A percentile compares a stretch with the other conserved stretches of the same genome.
Evolutionary conservation across 768 basidiomycete species (phyloP).

Genomic region (Solioccasus polychromus): DNA sequence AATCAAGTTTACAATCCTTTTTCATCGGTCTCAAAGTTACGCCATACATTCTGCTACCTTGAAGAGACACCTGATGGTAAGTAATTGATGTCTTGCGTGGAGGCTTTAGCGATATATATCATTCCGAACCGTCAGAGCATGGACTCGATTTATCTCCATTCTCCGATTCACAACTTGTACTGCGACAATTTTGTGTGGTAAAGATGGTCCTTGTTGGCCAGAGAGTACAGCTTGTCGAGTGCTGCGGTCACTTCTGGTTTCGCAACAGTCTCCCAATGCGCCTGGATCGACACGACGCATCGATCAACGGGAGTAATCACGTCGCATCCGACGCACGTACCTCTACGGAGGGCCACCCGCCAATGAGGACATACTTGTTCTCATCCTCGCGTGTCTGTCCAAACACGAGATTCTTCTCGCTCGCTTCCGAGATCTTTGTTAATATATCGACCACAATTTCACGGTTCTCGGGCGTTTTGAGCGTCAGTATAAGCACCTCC

Average conservation of each 20-base stretch:
- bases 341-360: slow-evolving; percentile 25
- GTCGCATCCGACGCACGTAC: slow-evolving; percentile 8
- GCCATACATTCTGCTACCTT: too few species aligned
- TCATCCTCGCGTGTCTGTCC: slow-evolving; percentile 20
- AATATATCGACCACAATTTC: slow-evolving; percentile 9
- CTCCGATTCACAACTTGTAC: slow-evolving; percentile 1
- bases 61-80: too few species aligned
- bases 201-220: slow-evolving; percentile 14
- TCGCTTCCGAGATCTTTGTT: slow-evolving; percentile 10
- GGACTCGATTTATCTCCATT: too few species aligned
- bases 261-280: slow-evolving; percentile 6
- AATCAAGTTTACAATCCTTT: too few species aligned
- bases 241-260: slow-evolving; percentile 6
- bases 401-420: slow-evolving; percentile 13
- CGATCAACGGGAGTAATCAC: not conserved
- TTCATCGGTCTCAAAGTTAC: too few species aligned
- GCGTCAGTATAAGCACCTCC: slow-evolving; percentile 11
- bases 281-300: slow-evolving; percentile 8
- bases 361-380: slow-evolving; percentile 17
- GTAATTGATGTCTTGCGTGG: too few species aligned
- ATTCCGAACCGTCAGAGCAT: too few species aligned
- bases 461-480: slow-evolving; percentile 26
- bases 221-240: slow-evolving; percentile 10
- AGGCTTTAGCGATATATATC: too few species aligned
- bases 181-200: slow-evolving; percentile 11